Base-by-base conservation (phyloP, 768 basidiomycete genomes). In the Kwoniella botswanensis region DNA sequence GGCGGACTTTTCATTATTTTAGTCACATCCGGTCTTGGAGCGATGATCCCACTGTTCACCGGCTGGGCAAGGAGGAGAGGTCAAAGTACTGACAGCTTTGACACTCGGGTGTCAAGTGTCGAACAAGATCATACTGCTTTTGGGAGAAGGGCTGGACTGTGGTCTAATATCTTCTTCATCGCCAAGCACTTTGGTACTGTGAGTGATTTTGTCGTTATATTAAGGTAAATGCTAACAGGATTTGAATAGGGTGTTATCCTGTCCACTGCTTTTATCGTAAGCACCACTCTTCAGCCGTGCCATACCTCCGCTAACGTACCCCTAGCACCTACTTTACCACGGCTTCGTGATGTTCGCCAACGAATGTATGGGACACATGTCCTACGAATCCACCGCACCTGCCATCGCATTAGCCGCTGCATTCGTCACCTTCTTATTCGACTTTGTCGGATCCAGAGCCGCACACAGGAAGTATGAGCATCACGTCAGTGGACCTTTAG, bases 261-360 rank as follows among this genome's bases (percentile, higher is more conserved):
- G 29, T 77, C 79, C 2, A 83, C 82, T 0, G 83, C 83, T 1
- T 84, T 82, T 63, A 79, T 82, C 61, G 77, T 79, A 58, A 65
- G 77, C 73, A 5, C 5, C 18, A 53, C 42, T 53, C 7, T 17
- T 10, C 18, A 29, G 17, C 9, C n/a, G 18, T 54, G 22, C 22
- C 11, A 18, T 24, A 60, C 1, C 18, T 53, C 44, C 6, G 46
- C 5, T 53, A 18, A 43, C 15, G 1, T 1, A 17, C 46, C 50
- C 4, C 17, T 57, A 78, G 77, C 84, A 84, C 62, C 77, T 85
- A 0, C 77, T 84, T 0, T 81, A 76, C 68, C 84, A 84, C 72
- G 73, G 79, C n/a, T 83, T 84, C 63, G 71, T 83, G 75, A 84
- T 84, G 83, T 84, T 83, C 69, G 63, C 68, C 29, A 82, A 83